Base-by-base conservation (phyloP, 1,284 basidiomycete species). In the Boletellus deceptivus region DNA sequence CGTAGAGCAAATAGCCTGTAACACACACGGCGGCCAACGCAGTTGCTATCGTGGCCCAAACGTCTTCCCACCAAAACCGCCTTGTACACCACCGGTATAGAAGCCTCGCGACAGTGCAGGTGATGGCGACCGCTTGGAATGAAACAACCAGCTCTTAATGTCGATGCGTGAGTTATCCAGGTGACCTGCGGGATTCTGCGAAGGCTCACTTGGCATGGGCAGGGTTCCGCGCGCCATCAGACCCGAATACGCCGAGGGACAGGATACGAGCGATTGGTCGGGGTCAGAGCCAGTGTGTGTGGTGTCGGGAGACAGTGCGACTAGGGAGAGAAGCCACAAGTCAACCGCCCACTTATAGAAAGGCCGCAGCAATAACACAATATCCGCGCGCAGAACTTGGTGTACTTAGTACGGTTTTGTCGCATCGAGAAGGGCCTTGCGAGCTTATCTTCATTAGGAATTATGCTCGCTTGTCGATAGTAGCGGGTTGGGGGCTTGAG, bases 21-120 rank as follows among this genome's bases (percentile, higher is more conserved):
- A 52, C 35, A n/a, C 49, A 53, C 18, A 47, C 31, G 18, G 40
- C 6, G 5, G 46, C 41, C 36, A 25, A 49, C 8, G 22, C 18
- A 24, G 42, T 17, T 10, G 56, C 53, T 4, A 58, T 16, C 13
- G 37, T 18, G 17, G 55, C 56, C 29, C 56, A 58, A 11, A 38
- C 33, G 34, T 58, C 56, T 16, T 58, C 56, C 55, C 56, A 58
- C 47, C 56, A 50, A 29, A 55, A 46, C 17, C 43, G 50, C 18
- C 43, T 47, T 18, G 39, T 49, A 31, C 48, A 40, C 34, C 47
- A 52, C 35, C 54, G 43, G 43, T 53, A 55, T 13, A 41, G n/a
- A 6, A 57, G 35, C 24, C 55, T 37, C 24, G 43, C 35, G 24
- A 45, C 16, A 13, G 54, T 57, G 33, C 27, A 42, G n/a, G 33